These are phyloP conservation scores for Blechomonas ayalai DNA, from an alignment of 208 protist genomes.

Conservation along the genomic window DNA sequence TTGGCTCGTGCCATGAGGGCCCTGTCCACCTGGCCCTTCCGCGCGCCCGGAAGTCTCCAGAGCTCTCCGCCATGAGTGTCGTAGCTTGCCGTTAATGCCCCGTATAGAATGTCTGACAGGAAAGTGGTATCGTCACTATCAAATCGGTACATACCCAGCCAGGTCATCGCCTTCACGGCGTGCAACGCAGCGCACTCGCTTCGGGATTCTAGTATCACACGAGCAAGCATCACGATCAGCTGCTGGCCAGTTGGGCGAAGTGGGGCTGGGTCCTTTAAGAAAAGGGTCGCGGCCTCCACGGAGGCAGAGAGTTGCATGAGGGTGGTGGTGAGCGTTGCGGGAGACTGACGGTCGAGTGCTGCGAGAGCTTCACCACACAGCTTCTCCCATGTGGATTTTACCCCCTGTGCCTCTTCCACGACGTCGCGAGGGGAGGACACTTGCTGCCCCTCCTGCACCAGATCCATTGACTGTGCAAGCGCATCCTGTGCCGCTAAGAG, in stretches of 20 bases:
- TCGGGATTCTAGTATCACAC: conserved; percentile 28
- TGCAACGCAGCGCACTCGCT: conserved; percentile 38
- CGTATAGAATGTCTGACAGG: conserved; percentile 12
- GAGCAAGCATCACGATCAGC: conserved; percentile 18
- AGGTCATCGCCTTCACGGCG: conserved; percentile 39
- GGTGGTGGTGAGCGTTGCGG: conserved; percentile 22
- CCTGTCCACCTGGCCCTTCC: not conserved
- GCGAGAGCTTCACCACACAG: conserved; percentile 5
- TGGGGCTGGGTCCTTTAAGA: conserved; percentile 2
- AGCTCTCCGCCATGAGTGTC: not conserved
- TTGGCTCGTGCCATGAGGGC: conserved; percentile 20
- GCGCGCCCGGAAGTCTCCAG: not conserved
- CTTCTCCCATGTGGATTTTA: conserved; percentile 4
- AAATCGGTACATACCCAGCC: conserved; percentile 66
- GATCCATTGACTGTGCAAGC: too few species aligned
- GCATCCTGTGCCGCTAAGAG: too few species aligned
- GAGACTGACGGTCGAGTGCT: conserved; percentile 22
- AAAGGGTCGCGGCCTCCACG: conserved; percentile 32
- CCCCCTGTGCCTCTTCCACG: not conserved
- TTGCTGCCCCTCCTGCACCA: too few species aligned
- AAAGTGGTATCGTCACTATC: conserved; percentile 46
- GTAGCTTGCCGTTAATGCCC: not conserved
- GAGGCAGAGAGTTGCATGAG: conserved; percentile 24
- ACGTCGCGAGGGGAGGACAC: not conserved
- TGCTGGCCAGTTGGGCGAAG: not conserved